Conservation (phyloP, 1,284 basidiomycete genomes). For the Filobasidium uniguttulatum region DNA sequence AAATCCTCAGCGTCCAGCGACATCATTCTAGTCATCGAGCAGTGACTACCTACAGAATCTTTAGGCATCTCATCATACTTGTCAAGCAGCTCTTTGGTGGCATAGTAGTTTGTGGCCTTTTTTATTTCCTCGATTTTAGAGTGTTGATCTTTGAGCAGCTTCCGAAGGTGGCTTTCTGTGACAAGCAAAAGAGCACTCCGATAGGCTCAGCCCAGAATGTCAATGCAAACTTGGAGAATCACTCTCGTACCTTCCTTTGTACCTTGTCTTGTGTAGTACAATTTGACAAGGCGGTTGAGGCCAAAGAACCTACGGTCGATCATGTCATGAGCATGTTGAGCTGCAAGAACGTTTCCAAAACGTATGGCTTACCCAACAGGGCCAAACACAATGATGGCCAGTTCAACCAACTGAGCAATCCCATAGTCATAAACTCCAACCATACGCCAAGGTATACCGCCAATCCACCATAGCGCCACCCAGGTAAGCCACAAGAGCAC, state of each 20-base stretch:
- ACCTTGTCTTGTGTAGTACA: conserved; percentile 74
- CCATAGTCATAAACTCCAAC: conserved; percentile 26
- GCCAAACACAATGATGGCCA: conserved; percentile 50
- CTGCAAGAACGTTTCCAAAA: not conserved
- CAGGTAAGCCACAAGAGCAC: conserved; percentile 68
- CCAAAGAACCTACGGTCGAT: conserved; percentile 76
- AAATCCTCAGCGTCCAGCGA: not conserved
- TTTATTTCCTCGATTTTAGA: conserved; percentile 91
- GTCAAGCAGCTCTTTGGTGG: conserved; percentile 76
- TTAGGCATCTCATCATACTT: conserved; percentile 83
- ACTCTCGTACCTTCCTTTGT: conserved; percentile 60
- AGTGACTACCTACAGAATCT: conserved; percentile 8
- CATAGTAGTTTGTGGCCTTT: conserved; percentile 90
- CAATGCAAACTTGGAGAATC: not conserved
- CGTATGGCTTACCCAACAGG: conserved; percentile 59
- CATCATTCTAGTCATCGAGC: not conserved
- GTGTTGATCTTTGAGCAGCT: conserved; percentile 63
- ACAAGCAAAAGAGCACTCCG: not conserved
- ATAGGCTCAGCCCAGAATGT: not conserved
- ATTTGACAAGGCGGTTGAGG: conserved; percentile 64
- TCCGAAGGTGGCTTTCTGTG: conserved; percentile 63
- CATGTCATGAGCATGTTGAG: not conserved
- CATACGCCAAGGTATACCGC: conserved; percentile 44
- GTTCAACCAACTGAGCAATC: conserved; percentile 42
- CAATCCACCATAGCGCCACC: conserved; percentile 65